Evolutionary conservation across 2,329 filamentous ascomycete species (phyloP).

Genomic region (Colletotrichum somersetense): DNA sequence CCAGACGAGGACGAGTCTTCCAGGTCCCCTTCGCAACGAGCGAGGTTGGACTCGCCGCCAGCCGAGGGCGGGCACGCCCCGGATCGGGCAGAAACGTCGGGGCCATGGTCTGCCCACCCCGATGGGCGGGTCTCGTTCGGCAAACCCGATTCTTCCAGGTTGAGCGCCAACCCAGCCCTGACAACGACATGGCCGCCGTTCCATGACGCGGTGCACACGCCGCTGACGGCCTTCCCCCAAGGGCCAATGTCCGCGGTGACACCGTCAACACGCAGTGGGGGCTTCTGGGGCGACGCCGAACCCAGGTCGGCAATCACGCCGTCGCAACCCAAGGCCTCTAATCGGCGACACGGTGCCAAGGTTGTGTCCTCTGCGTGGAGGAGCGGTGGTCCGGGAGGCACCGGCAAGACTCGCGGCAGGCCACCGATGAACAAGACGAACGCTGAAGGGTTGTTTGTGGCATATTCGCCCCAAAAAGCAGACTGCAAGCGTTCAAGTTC

Average conservation of each 20-base stretch:
- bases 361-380: slow-evolving; percentile 94
- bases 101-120: slow-evolving; percentile 63
- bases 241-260: slow-evolving; percentile 74
- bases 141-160: slow-evolving; percentile 54
- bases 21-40: slow-evolving; percentile 68
- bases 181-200: slow-evolving; percentile 57
- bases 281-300: slow-evolving; percentile 71
- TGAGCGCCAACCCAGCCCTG: slow-evolving; percentile 50
- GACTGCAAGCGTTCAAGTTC: slow-evolving; percentile 56
- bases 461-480: slow-evolving; percentile 73
- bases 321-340: slow-evolving; percentile 63
- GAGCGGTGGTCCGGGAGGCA: slow-evolving; percentile 68
- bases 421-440: slow-evolving; percentile 76
- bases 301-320: slow-evolving; percentile 82
- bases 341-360: slow-evolving; percentile 80
- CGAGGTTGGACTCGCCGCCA: slow-evolving; percentile 52
- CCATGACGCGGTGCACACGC: slow-evolving; percentile 70
- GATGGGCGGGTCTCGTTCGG: slow-evolving; percentile 51
- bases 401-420: slow-evolving; percentile 80
- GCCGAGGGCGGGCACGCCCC: slow-evolving; percentile 2
- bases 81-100: slow-evolving; percentile 52
- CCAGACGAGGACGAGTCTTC: slow-evolving; percentile 70
- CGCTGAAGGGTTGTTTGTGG: slow-evolving; percentile 76
- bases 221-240: slow-evolving; percentile 78
- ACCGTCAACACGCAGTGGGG: slow-evolving; percentile 64